phyloP scores from a whole-genome alignment of 2,329 filamentous ascomycete species.

The Diplodia intermedia region DNA sequence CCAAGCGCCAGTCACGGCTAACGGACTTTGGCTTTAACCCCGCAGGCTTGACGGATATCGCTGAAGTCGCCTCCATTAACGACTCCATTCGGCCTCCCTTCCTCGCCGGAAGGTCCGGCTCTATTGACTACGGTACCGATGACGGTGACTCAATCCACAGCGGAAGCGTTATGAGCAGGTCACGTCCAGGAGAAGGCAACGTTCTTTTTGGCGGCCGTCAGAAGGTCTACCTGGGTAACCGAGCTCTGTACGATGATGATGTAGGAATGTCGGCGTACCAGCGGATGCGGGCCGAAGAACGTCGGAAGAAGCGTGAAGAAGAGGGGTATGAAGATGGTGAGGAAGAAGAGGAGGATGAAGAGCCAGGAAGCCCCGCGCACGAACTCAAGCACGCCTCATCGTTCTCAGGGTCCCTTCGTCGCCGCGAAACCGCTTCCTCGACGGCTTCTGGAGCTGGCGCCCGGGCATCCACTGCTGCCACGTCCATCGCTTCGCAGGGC shows the following conservation, averaged over 20 bases:
- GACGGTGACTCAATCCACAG: constrained; percentile 66
- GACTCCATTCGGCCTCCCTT: constrained; percentile 63
- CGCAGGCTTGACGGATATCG: constrained; percentile 77
- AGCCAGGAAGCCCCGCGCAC: constrained; percentile 49
- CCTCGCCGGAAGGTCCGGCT: constrained; percentile 35
- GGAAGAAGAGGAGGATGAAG: constrained; percentile 44
- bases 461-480: constrained; percentile 84
- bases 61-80: constrained; percentile 81
- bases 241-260: constrained; percentile 84
- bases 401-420: constrained; percentile 70
- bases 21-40: constrained; percentile 71
- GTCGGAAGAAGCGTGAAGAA: constrained; percentile 62
- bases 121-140: constrained; percentile 67
- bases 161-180: constrained; percentile 81
- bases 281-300: constrained; percentile 63
- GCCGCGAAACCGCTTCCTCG: constrained; percentile 83
- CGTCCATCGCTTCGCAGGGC: constrained; percentile 80
- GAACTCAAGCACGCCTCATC: constrained; percentile 59
- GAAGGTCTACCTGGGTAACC: constrained; percentile 85
- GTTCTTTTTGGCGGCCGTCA: constrained; percentile 93
- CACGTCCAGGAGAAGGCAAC: constrained; percentile 86
- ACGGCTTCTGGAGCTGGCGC: constrained; percentile 74
- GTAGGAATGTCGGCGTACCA: constrained; percentile 84
- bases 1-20: constrained; percentile 79
- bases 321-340: constrained; percentile 52